These are phyloP conservation scores for Sonneratia alba DNA, from an alignment of 345 rosid species.

Conservation along the genomic window DNA sequence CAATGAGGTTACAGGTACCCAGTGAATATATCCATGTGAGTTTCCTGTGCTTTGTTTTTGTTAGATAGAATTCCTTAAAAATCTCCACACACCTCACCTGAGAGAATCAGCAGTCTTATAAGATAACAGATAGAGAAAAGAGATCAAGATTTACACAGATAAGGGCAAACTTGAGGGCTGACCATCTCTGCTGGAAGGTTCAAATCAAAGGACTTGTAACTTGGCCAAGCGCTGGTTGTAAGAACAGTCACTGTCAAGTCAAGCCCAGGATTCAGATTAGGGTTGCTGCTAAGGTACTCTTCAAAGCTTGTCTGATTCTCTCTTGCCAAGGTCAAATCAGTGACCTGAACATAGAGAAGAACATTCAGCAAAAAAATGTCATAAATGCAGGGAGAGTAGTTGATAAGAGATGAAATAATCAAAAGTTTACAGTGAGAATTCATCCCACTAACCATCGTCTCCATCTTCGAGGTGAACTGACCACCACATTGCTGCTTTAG, in stretches of 20 bases:
- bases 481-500: slow-evolving; percentile 74
- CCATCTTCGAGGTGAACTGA: slow-evolving; percentile 77
- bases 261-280: slow-evolving; percentile 42
- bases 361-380: not conserved
- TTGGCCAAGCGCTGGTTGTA: slow-evolving; percentile 76
- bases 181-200: slow-evolving; percentile 72
- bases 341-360: slow-evolving; percentile 28
- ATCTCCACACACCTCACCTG: slow-evolving; percentile 55
- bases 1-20: slow-evolving; percentile 51
- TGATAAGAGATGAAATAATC: not conserved
- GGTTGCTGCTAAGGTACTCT: slow-evolving; percentile 41
- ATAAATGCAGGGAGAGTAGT: not conserved
- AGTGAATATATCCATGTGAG: slow-evolving; percentile 64
- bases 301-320: slow-evolving; percentile 59
- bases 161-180: not conserved
- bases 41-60: slow-evolving; percentile 48
- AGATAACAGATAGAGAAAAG: slow-evolving; percentile 3
- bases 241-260: slow-evolving; percentile 58
- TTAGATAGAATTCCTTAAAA: slow-evolving; percentile 56
- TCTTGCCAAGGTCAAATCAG: slow-evolving; percentile 62
- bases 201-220: slow-evolving; percentile 59
- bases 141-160: not conserved
- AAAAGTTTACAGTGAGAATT: slow-evolving; percentile 1
- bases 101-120: not conserved
- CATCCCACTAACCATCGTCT: slow-evolving; percentile 53